Evolutionary conservation across 2,329 filamentous ascomycete species (phyloP).

Genomic region (Fusarium mexicanum): DNA sequence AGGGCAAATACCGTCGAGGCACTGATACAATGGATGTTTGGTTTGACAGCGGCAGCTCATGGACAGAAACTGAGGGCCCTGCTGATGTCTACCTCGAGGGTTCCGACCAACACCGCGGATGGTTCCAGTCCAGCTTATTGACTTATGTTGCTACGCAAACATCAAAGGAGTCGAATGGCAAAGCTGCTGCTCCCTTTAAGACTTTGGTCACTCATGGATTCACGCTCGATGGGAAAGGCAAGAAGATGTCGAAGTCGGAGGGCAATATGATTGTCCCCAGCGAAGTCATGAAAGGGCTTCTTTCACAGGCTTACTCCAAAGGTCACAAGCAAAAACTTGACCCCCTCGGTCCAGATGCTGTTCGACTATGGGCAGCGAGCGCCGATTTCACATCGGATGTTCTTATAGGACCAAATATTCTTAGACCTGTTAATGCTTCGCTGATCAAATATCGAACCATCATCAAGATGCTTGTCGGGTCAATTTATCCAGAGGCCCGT

Average conservation of each 20-base stretch:
- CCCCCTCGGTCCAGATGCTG: slow-evolving; percentile 82
- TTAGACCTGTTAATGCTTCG: slow-evolving; percentile 78
- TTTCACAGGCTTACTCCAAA: slow-evolving; percentile 74
- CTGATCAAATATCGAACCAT: slow-evolving; percentile 90
- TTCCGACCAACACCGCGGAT: slow-evolving; percentile 94
- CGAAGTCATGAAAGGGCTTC: slow-evolving; percentile 84
- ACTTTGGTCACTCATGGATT: slow-evolving; percentile 96
- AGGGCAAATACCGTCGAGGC: slow-evolving; percentile 74
- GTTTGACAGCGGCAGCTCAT: slow-evolving; percentile 98
- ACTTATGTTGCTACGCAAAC: slow-evolving; percentile 78
- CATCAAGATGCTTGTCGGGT: slow-evolving; percentile 89
- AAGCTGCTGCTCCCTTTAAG: slow-evolving; percentile 74
- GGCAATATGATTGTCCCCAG: slow-evolving; percentile 86
- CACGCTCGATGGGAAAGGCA: slow-evolving; percentile 86
- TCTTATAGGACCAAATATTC: slow-evolving; percentile 78
- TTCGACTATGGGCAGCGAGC: slow-evolving; percentile 90
- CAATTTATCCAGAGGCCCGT: slow-evolving; percentile 66
- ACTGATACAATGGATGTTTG: slow-evolving; percentile 99
- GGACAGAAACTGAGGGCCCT: slow-evolving; percentile 68
- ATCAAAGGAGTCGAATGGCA: slow-evolving; percentile 43
- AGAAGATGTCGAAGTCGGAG: slow-evolving; percentile 98
- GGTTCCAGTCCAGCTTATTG: slow-evolving; percentile 96
- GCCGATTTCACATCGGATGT: slow-evolving; percentile 93
- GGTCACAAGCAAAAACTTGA: slow-evolving; percentile 59
- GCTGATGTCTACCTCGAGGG: slow-evolving; percentile 95